A percentile compares a stretch with the other conserved stretches of the same genome.
Evolutionary conservation across 176 grass and related monocot genomes (phyloP).

Genomic region (Coix lacrymajobi): DNA sequence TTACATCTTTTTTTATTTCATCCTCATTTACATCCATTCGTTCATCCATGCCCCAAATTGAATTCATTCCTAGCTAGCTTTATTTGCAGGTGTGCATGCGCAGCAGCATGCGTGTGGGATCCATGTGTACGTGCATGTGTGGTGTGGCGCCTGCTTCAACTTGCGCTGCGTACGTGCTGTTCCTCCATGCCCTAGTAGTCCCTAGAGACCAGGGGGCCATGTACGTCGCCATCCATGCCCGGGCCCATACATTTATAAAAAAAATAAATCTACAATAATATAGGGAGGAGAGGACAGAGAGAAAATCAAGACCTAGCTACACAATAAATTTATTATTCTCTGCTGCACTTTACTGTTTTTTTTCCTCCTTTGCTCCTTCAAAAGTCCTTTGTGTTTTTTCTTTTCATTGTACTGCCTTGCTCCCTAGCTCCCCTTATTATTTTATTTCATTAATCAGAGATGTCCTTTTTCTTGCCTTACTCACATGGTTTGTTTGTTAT

Average conservation of each 20-base stretch:
- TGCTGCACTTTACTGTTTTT: neutral
- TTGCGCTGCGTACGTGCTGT: neutral
- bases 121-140: too few relatives aligned
- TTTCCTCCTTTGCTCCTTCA: neutral
- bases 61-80: too few relatives aligned
- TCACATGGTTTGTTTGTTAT: neutral
- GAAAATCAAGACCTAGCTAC: neutral
- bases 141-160: neutral
- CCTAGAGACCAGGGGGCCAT: neutral
- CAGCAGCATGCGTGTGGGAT: too few relatives aligned
- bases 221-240: neutral
- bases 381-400: conserved; percentile 1
- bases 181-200: neutral
- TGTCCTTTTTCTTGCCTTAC: too few relatives aligned
- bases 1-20: too few relatives aligned
- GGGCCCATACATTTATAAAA: neutral
- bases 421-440: too few relatives aligned
- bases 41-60: too few relatives aligned
- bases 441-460: too few relatives aligned
- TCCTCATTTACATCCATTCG: too few relatives aligned
- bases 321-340: neutral
- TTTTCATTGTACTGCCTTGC: neutral
- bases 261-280: neutral
- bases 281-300: neutral
- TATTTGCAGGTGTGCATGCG: too few relatives aligned